Conservation (phyloP, 1,139 yeast genomes). For the Taphrina sp. region DNA sequence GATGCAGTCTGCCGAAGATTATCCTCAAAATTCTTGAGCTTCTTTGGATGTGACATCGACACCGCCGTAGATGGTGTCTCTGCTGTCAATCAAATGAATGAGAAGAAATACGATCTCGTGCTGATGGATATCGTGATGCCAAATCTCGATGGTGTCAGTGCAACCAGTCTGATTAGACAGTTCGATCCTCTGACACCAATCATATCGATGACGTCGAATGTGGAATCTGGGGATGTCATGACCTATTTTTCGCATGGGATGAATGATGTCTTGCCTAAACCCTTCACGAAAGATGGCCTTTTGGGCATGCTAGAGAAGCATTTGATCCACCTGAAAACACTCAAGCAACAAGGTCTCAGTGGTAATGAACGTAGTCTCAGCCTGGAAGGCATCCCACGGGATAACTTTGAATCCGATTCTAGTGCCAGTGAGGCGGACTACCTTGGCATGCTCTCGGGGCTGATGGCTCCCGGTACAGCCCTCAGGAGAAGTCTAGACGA, state of each 20-base stretch:
- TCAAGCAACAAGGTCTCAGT: slow-evolving; percentile 38
- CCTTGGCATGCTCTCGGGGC: slow-evolving; percentile 31
- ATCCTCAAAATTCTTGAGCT: slow-evolving; percentile 65
- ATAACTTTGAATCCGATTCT: too few relatives aligned
- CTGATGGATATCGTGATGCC: slow-evolving; percentile 96
- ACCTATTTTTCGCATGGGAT: slow-evolving; percentile 78
- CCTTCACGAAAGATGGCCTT: slow-evolving; percentile 81
- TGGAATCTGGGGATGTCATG: slow-evolving; percentile 73
- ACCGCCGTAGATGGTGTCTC: slow-evolving; percentile 89
- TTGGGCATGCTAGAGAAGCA: slow-evolving; percentile 73
- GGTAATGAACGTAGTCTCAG: slow-evolving; percentile 44
- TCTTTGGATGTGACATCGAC: slow-evolving; percentile 89
- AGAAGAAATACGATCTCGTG: slow-evolving; percentile 56
- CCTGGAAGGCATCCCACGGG: slow-evolving; percentile 8
- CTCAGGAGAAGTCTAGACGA: too few relatives aligned
- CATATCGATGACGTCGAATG: slow-evolving; percentile 90
- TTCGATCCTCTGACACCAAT: slow-evolving; percentile 84
- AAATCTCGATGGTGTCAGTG: slow-evolving; percentile 88
- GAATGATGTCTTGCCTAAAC: slow-evolving; percentile 88
- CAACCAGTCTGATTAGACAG: slow-evolving; percentile 78
- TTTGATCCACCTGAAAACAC: slow-evolving; percentile 45
- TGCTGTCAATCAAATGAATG: slow-evolving; percentile 76
- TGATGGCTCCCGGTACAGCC: slow-evolving; percentile 23
- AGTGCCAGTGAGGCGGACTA: slow-evolving; percentile 27
- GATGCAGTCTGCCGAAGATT: slow-evolving; percentile 68